Percentiles rank a stretch among this genome's conserved stretches.
phyloP scores from a whole-genome alignment of 1,284 basidiomycete genomes.

The Gymnopus androsaceus region DNA sequence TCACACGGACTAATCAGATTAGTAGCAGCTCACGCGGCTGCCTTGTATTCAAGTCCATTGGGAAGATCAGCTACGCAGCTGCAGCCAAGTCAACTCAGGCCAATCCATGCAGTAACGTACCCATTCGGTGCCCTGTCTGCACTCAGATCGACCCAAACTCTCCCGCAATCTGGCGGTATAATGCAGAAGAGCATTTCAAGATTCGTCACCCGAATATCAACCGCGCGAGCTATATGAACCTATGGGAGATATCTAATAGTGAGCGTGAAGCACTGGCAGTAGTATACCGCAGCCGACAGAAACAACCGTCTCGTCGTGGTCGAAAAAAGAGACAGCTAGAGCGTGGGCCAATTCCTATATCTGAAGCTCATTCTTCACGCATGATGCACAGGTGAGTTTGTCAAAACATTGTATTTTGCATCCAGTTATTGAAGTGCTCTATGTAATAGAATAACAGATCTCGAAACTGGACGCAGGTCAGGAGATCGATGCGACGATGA shows the following conservation, averaged over 20 bases:
- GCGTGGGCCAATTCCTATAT: background rate
- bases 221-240: conserved; percentile 14
- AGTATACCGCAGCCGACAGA: background rate
- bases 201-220: conserved; percentile 18
- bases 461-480: background rate
- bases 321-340: background rate
- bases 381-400: background rate
- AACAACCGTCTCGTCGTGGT: background rate
- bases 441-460: background rate
- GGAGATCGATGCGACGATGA: too few relatives aligned
- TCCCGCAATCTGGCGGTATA: conserved; percentile 33
- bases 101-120: conserved; percentile 34
- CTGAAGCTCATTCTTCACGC: background rate
- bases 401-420: background rate
- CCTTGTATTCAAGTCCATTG: conserved; percentile 8
- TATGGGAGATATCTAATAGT: conserved; percentile 20
- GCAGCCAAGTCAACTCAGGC: conserved; percentile 22
- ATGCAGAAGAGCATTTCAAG: conserved; percentile 27
- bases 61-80: conserved; percentile 23
- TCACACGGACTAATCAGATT: conserved; percentile 26
- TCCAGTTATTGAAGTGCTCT: background rate
- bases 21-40: conserved; percentile 19
- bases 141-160: conserved; percentile 13
- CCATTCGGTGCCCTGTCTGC: conserved; percentile 29
- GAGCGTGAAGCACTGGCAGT: conserved; percentile 19